A percentile compares a stretch with the other conserved stretches of the same genome.
Conservation (phyloP, 352 stramenopile genomes). For the Bremia lactucae region DNA sequence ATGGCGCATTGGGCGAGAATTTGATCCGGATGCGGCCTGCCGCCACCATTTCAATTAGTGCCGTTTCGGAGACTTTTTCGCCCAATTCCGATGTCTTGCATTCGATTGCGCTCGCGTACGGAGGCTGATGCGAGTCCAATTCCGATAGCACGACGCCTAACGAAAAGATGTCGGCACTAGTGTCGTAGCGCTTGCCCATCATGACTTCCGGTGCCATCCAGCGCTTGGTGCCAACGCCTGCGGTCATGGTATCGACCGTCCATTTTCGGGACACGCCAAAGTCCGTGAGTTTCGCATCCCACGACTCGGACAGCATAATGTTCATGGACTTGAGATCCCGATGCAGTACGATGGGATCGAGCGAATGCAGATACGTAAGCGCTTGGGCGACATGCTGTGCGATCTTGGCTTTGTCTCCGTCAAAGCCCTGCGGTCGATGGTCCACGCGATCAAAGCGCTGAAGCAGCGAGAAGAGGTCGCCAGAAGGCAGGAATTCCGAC, state of each 20-base stretch:
- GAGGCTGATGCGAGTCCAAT: conserved; percentile 22
- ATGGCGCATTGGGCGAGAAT: conserved; percentile 19
- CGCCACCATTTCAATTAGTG: conserved; percentile 25
- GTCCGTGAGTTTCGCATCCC: conserved; percentile 41
- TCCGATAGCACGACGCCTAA: conserved; percentile 29
- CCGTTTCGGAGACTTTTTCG: conserved; percentile 18
- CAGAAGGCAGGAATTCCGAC: conserved; percentile 41
- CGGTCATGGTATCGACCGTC: conserved; percentile 36
- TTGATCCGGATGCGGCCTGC: conserved; percentile 17
- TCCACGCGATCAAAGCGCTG: conserved; percentile 23
- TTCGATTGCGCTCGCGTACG: conserved; percentile 21
- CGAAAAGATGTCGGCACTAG: conserved; percentile 34
- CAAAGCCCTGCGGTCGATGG: conserved; percentile 21
- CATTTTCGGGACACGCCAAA: conserved; percentile 39
- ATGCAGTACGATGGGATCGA: conserved; percentile 31
- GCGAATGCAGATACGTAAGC: conserved; percentile 42
- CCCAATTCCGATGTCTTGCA: conserved; percentile 18
- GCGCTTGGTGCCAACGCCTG: conserved; percentile 22
- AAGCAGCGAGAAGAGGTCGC: conserved; percentile 33
- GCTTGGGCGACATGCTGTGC: conserved; percentile 29
- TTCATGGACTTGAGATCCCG: conserved; percentile 58
- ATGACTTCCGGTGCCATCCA: conserved; percentile 52
- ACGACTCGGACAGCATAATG: conserved; percentile 25
- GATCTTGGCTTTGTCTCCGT: conserved; percentile 32
- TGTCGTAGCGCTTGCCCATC: conserved; percentile 31